Percentiles rank a stretch among this genome's conserved stretches.
These are phyloP conservation scores for Westerdykella ornata DNA, from an alignment of 2,329 filamentous ascomycete genomes.

Conservation along the genomic window DNA sequence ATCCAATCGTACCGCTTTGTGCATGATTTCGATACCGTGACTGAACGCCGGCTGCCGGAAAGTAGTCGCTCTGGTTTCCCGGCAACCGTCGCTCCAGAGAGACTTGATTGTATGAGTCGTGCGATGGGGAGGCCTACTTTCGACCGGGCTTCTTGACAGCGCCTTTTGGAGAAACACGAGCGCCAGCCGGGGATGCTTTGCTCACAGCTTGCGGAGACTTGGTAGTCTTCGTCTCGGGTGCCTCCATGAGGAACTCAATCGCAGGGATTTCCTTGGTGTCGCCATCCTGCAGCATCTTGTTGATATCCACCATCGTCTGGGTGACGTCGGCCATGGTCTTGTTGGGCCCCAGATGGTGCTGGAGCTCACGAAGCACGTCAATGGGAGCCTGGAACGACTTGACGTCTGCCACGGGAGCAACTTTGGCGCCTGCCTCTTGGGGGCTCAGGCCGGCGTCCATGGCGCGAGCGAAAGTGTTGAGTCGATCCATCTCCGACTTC, in stretches of 20 bases:
- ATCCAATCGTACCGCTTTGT: neutral
- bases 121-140: neutral
- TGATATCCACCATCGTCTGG: constrained; percentile 19
- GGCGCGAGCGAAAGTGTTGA: constrained; percentile 25
- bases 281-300: constrained; percentile 23
- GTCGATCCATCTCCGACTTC: constrained; percentile 31
- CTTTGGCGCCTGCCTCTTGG: constrained; percentile 9
- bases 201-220: too few species aligned
- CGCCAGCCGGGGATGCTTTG: too few species aligned
- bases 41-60: too few species aligned
- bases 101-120: neutral
- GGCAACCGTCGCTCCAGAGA: neutral
- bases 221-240: too few species aligned
- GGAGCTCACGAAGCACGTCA: constrained; percentile 27
- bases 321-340: constrained; percentile 18
- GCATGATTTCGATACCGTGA: neutral
- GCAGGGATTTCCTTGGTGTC: constrained; percentile 18
- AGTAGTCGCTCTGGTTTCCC: too few species aligned
- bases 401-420: constrained; percentile 7
- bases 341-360: constrained; percentile 15
- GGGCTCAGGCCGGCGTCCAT: constrained; percentile 11
- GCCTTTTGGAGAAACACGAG: constrained; percentile 6
- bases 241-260: constrained; percentile 4
- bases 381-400: constrained; percentile 32
- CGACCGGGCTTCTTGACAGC: constrained; percentile 4